phyloP scores from a whole-genome alignment of 2,329 filamentous ascomycete species.

The Aspergillus unguis region DNA sequence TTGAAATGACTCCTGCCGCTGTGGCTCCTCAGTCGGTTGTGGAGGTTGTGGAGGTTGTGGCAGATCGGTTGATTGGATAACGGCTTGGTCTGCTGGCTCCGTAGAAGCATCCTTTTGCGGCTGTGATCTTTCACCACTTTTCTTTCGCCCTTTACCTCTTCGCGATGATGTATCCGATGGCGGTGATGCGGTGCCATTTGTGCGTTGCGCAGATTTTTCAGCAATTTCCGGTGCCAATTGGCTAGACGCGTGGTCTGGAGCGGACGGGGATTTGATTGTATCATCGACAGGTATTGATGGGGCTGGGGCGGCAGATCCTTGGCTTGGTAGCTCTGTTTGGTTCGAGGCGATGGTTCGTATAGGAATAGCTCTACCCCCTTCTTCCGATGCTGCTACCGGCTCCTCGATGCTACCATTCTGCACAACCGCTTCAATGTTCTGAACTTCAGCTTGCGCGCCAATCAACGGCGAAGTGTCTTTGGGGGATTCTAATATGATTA shows the following conservation, averaged over 20 bases:
- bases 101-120: neutral
- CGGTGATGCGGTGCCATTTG: constrained; percentile 10
- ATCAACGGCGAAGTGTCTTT: neutral
- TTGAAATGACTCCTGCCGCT: constrained; percentile 1
- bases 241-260: neutral
- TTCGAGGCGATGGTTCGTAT: neutral
- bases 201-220: neutral
- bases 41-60: neutral
- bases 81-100: neutral
- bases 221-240: neutral
- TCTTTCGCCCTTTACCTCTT: constrained; percentile 12
- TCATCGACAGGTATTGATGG: neutral
- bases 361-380: neutral
- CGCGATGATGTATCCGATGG: constrained; percentile 3
- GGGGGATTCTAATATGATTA: constrained; percentile 1
- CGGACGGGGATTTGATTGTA: neutral
- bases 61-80: neutral
- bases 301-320: neutral
- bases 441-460: neutral
- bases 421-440: neutral
- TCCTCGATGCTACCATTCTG: neutral
- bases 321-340: neutral
- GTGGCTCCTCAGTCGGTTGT: neutral
- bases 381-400: neutral
- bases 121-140: constrained; percentile 6